Percentiles rank a stretch among this genome's conserved stretches.
These are phyloP conservation scores for Botrytis aclada DNA, from an alignment of 2,329 filamentous ascomycete species.

Conservation along the genomic window DNA sequence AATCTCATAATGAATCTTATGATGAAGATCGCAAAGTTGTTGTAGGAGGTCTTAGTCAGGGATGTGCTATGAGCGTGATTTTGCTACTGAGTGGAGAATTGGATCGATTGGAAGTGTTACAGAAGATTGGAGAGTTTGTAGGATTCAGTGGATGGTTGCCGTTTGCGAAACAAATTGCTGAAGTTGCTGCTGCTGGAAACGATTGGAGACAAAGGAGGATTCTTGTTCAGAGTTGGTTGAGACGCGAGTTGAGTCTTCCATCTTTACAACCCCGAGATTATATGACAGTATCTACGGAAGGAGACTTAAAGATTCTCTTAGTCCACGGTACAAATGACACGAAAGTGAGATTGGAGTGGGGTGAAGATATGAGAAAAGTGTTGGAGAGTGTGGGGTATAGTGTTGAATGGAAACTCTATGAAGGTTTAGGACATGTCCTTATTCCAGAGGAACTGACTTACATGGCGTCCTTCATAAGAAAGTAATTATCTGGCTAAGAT, in stretches of 20 bases:
- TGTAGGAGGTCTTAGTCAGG: constrained; percentile 30
- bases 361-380: constrained; percentile 20
- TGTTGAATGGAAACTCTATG: constrained; percentile 8
- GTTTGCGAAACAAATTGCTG: constrained; percentile 24
- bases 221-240: constrained; percentile 2
- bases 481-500: neutral
- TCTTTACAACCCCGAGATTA: neutral
- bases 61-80: constrained; percentile 28
- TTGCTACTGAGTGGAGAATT: constrained; percentile 27
- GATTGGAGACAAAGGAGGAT: neutral
- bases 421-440: neutral
- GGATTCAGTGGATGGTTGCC: constrained; percentile 34
- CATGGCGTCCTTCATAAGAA: neutral
- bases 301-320: constrained; percentile 16
- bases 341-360: constrained; percentile 31
- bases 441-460: neutral
- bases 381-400: neutral
- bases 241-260: neutral
- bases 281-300: neutral
- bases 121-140: constrained; percentile 23
- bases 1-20: constrained; percentile 1
- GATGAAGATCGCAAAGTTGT: constrained; percentile 12
- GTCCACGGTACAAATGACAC: constrained; percentile 29
- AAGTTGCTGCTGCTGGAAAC: neutral
- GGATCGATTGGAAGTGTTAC: neutral